Percentiles rank a stretch among this genome's conserved stretches.
These are phyloP conservation scores for Amanita pseudoporphyria DNA, from an alignment of 768 basidiomycete species.

Conservation along the genomic window DNA sequence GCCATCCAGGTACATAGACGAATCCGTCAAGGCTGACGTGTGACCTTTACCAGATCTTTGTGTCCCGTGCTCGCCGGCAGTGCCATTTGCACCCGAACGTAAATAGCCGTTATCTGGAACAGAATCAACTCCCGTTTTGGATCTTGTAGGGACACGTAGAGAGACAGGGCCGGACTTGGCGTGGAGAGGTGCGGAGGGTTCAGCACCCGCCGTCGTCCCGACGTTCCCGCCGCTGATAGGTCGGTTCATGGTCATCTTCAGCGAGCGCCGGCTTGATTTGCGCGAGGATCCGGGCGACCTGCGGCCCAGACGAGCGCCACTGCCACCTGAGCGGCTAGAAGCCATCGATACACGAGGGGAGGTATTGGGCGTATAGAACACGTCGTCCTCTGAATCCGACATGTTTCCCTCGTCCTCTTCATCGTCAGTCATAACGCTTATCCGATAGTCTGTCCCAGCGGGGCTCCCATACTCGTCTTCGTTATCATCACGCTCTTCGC, in stretches of 20 bases:
- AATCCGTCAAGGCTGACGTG: slow-evolving; percentile 25
- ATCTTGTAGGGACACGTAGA: neutral
- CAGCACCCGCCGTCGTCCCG: neutral
- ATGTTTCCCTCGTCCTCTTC: slow-evolving; percentile 6
- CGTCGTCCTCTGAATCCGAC: slow-evolving; percentile 9
- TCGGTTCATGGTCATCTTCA: neutral
- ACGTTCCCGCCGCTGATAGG: neutral
- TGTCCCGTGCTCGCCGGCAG: neutral
- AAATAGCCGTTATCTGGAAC: too few species aligned
- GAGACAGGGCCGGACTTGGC: neutral
- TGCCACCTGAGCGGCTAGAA: slow-evolving; percentile 13
- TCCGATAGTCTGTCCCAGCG: neutral
- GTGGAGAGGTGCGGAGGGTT: neutral
- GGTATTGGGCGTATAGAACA: slow-evolving; percentile 55
- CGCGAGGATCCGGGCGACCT: neutral
- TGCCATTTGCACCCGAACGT: too few species aligned
- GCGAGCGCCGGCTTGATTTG: slow-evolving; percentile 8
- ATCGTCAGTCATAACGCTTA: neutral
- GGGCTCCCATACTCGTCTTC: neutral
- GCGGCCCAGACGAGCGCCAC: slow-evolving; percentile 8
- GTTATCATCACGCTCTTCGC: neutral
- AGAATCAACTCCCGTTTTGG: neutral
- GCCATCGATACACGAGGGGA: slow-evolving; percentile 43
- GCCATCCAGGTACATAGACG: slow-evolving; percentile 30
- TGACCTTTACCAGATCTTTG: slow-evolving; percentile 14